Conservation (phyloP, 805 yeast species). For the Saccharomycopsis fibuligera region DNA sequence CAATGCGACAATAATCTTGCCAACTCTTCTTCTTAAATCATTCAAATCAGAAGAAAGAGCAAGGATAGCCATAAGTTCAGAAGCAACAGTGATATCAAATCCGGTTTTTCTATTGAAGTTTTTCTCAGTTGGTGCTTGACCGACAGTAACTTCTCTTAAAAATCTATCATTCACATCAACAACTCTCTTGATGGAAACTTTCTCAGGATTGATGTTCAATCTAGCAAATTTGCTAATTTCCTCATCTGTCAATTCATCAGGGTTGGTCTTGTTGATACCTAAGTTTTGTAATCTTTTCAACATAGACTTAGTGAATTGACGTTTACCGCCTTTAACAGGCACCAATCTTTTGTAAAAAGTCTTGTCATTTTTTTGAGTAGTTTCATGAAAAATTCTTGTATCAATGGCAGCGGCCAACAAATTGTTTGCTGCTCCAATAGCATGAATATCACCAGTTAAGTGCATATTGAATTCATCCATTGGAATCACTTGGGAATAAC, state of each 20-base stretch:
- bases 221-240: conserved; percentile 73
- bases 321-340: conserved; percentile 67
- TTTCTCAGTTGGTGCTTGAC: conserved; percentile 90
- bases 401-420: conserved; percentile 94
- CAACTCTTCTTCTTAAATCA: conserved; percentile 85
- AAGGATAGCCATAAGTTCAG: conserved; percentile 92
- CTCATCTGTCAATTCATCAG: conserved; percentile 71
- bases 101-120: conserved; percentile 83
- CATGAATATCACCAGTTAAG: conserved; percentile 96
- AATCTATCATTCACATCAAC: conserved; percentile 92
- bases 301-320: conserved; percentile 78
- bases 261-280: conserved; percentile 77
- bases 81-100: conserved; percentile 93
- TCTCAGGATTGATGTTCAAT: conserved; percentile 81
- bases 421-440: conserved; percentile 90
- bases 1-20: conserved; percentile 84
- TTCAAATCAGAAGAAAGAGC: conserved; percentile 73
- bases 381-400: conserved; percentile 94
- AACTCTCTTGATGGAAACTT: conserved; percentile 89
- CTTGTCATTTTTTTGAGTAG: conserved; percentile 68
- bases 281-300: conserved; percentile 66
- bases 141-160: conserved; percentile 82
- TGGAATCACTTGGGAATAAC: conserved; percentile 95
- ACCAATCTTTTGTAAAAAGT: conserved; percentile 82
- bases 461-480: conserved; percentile 99